Conservation (phyloP, 2,329 filamentous ascomycete genomes). For the Aspergillus sp. region DNA sequence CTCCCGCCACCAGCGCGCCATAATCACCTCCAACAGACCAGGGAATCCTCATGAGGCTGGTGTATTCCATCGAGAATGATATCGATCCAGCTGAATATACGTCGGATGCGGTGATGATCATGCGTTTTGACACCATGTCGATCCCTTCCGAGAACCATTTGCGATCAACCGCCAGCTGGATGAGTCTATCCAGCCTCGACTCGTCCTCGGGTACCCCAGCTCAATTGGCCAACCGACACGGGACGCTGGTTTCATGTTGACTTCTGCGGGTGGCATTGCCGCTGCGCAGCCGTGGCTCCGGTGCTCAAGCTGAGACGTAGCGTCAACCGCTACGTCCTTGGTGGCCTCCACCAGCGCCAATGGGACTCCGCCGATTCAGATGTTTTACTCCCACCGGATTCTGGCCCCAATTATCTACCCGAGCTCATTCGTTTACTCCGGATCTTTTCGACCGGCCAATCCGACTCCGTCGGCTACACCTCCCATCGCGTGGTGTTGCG, state of each 20-base stretch:
- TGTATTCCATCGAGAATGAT: too few relatives aligned
- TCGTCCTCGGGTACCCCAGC: neutral
- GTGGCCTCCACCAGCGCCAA: slow-evolving; percentile 13
- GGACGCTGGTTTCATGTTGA: slow-evolving; percentile 21
- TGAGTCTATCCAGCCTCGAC: neutral
- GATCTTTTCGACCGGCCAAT: slow-evolving; percentile 6
- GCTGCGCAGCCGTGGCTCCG: slow-evolving; percentile 6
- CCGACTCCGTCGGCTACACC: neutral
- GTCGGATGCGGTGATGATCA: too few relatives aligned
- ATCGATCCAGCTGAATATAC: too few relatives aligned
- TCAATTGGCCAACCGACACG: slow-evolving; percentile 9
- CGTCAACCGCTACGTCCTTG: slow-evolving; percentile 13
- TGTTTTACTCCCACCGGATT: neutral
- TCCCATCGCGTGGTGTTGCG: neutral
- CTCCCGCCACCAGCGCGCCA: too few relatives aligned
- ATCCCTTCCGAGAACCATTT: neutral
- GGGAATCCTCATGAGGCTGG: too few relatives aligned
- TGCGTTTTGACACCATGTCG: neutral
- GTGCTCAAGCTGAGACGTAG: slow-evolving; percentile 22
- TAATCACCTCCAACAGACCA: too few relatives aligned
- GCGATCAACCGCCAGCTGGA: neutral
- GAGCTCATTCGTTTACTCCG: slow-evolving; percentile 2
- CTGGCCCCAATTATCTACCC: slow-evolving; percentile 2
- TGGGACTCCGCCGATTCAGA: slow-evolving; percentile 1
- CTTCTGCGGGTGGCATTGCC: slow-evolving; percentile 8